A percentile compares a stretch with the other conserved stretches of the same genome.
phyloP scores from a whole-genome alignment of 1,139 yeast genomes.

The Suhomyces bribrorum region DNA sequence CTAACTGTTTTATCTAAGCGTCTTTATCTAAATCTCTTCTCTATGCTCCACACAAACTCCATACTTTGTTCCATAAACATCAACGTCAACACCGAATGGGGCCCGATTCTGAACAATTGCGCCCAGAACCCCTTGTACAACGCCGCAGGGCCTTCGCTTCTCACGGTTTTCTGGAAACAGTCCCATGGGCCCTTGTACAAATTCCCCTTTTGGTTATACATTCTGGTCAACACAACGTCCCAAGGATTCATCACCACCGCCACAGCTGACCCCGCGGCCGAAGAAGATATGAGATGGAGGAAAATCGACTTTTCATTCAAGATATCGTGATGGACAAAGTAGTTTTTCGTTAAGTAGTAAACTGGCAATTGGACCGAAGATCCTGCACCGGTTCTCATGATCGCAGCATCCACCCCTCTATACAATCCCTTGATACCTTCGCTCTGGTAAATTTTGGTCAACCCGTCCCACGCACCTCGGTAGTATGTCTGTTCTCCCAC shows the following conservation, averaged over 20 bases:
- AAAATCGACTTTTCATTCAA: constrained; percentile 63
- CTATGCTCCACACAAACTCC: constrained; percentile 54
- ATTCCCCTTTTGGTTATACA: constrained; percentile 91
- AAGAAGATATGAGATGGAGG: constrained; percentile 73
- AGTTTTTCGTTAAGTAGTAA: constrained; percentile 73
- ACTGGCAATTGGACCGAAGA: constrained; percentile 95
- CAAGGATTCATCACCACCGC: constrained; percentile 96
- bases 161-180: constrained; percentile 80
- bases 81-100: constrained; percentile 87
- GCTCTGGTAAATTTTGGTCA: constrained; percentile 55
- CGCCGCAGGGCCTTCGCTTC: constrained; percentile 82
- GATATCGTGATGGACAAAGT: constrained; percentile 46
- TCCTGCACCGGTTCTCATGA: constrained; percentile 92
- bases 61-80: constrained; percentile 95
- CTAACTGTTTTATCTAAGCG: too few species aligned
- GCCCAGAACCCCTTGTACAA: constrained; percentile 95
- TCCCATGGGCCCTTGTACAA: constrained; percentile 85
- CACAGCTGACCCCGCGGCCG: constrained; percentile 87
- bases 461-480: constrained; percentile 66
- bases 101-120: constrained; percentile 87
- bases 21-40: constrained; percentile 19
- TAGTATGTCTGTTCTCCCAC: constrained; percentile 95
- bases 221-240: constrained; percentile 91
- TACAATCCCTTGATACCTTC: constrained; percentile 82
- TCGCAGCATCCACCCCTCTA: constrained; percentile 94